These are phyloP conservation scores for Cordyceps cicadae DNA, from an alignment of 2,329 filamentous ascomycete species.

Conservation along the genomic window DNA sequence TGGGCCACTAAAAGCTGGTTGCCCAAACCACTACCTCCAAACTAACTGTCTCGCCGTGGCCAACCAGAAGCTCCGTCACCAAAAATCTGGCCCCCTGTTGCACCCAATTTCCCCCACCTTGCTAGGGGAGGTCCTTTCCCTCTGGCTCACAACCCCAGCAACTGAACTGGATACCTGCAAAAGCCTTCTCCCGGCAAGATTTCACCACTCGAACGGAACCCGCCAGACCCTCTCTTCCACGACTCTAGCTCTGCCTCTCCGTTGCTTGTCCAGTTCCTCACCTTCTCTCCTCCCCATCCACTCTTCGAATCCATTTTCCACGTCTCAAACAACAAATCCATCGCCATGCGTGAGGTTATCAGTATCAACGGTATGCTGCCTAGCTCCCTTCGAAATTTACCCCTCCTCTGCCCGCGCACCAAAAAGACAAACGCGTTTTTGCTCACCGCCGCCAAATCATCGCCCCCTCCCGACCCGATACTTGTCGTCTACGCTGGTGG, in stretches of 20 bases:
- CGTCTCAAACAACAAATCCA: slow-evolving; percentile 18
- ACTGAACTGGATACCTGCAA: slow-evolving; percentile 7
- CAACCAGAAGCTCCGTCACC: slow-evolving; percentile 4
- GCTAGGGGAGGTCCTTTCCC: neutral
- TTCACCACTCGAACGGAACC: neutral
- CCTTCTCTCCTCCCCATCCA: slow-evolving; percentile 16
- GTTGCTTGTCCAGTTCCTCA: slow-evolving; percentile 10
- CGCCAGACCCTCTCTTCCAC: slow-evolving; percentile 10
- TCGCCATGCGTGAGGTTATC: slow-evolving; percentile 97
- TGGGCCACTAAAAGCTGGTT: neutral
- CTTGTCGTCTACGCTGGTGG: neutral
- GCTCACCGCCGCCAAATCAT: slow-evolving; percentile 33
- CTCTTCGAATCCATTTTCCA: slow-evolving; percentile 17
- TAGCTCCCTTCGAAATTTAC: slow-evolving; percentile 12
- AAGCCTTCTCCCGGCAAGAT: slow-evolving; percentile 7
- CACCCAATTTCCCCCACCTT: slow-evolving; percentile 42
- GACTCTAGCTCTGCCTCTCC: slow-evolving; percentile 6
- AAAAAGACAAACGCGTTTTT: slow-evolving; percentile 18
- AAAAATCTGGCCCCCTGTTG: slow-evolving; percentile 21
- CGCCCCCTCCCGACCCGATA: slow-evolving; percentile 7
- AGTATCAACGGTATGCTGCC: slow-evolving; percentile 83
- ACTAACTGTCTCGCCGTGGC: neutral
- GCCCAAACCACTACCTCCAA: neutral
- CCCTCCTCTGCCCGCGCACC: slow-evolving; percentile 22
- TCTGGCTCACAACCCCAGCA: slow-evolving; percentile 3